Base-by-base conservation (phyloP, 768 basidiomycete genomes). In the Neoboletus subvelutipes region DNA sequence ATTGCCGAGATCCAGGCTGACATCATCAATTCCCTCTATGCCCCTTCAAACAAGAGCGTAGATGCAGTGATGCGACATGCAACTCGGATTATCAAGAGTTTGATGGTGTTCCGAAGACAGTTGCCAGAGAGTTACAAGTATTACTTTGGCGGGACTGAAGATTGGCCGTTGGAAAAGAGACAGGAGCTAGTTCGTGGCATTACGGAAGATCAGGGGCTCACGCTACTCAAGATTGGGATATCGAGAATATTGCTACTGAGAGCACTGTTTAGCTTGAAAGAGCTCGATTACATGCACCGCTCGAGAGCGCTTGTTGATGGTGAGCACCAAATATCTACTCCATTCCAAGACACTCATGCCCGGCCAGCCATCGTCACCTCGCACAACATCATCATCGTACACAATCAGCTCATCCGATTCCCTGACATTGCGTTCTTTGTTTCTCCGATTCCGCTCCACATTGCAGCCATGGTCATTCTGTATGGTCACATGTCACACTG, bases 391-490 rank as follows among this genome's bases (percentile, higher is more conserved):
- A 90, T 94, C 65, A 81, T 91, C 52, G 80, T 94, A 31, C 92
- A 94, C 74, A 87, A 86, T 54, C 84, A 89, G 61, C 82, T 94
- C 51, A 90, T 92, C 62, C 82, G 82, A 34, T 93, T 87, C 79
- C 91, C 92, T 12, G 87, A 93, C 56, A 88, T 88, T 63, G 88
- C 86, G 4, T 94, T 94, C 76, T 93, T 94, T 69, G 89, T 89
- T 24, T 92, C 91, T 4, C 92, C 92, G 2, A 91, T 90, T 56
- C 92, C 92, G 15, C 78, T 94, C 20, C 92, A 94, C 71, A 92
- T 93, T 52, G 88, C 91, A 0, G 92, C 92, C 8, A 92, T 94
- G 91, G 89, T 93, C 56, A 92, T 94, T 57, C 79, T 94, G 20
- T 93, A 87, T 67, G 92, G 92, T 1, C 88, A 88, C 65, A 91